These are phyloP conservation scores for Jackrogersella minutella DNA, from an alignment of 495 filamentous ascomycete species.

Conservation along the genomic window DNA sequence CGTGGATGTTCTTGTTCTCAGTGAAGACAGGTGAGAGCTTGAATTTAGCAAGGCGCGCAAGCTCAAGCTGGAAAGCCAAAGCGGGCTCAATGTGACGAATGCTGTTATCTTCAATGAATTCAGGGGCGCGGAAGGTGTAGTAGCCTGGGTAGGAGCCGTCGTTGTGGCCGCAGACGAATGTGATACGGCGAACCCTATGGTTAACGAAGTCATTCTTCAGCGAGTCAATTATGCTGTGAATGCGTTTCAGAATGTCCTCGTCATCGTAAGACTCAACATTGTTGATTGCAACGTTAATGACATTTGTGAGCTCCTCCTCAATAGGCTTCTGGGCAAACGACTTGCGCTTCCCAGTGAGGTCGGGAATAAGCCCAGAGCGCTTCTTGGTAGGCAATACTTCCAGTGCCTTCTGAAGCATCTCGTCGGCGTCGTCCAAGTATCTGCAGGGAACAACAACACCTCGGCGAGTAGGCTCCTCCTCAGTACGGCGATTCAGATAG, in stretches of 20 bases:
- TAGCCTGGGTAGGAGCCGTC: conserved; percentile 96
- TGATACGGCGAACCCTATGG: conserved; percentile 85
- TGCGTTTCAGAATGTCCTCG: conserved; percentile 76
- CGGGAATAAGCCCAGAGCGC: conserved; percentile 63
- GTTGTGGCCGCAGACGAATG: conserved; percentile 94
- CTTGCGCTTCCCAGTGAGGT: conserved; percentile 75
- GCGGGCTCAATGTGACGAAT: conserved; percentile 98
- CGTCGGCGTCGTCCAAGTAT: conserved; percentile 93
- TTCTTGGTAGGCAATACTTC: conserved; percentile 76
- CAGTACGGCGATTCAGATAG: conserved; percentile 72
- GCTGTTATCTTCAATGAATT: conserved; percentile 87
- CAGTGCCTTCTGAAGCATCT: conserved; percentile 79
- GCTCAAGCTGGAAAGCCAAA: conserved; percentile 96
- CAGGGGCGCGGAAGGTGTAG: conserved; percentile 95
- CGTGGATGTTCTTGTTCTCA: conserved; percentile 97
- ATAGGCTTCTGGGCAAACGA: conserved; percentile 59
- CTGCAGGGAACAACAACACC: conserved; percentile 93
- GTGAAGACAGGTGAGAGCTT: conserved; percentile 97
- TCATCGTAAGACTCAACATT: conserved; percentile 91
- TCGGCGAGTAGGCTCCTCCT: conserved; percentile 81
- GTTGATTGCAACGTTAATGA: conserved; percentile 89
- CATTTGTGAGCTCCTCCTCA: conserved; percentile 83
- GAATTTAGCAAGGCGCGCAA: conserved; percentile 94
- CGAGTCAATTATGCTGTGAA: conserved; percentile 77
- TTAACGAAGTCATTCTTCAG: conserved; percentile 83